phyloP scores from a whole-genome alignment of 2,329 filamentous ascomycete genomes.

The Microsporum ferrugineum region DNA sequence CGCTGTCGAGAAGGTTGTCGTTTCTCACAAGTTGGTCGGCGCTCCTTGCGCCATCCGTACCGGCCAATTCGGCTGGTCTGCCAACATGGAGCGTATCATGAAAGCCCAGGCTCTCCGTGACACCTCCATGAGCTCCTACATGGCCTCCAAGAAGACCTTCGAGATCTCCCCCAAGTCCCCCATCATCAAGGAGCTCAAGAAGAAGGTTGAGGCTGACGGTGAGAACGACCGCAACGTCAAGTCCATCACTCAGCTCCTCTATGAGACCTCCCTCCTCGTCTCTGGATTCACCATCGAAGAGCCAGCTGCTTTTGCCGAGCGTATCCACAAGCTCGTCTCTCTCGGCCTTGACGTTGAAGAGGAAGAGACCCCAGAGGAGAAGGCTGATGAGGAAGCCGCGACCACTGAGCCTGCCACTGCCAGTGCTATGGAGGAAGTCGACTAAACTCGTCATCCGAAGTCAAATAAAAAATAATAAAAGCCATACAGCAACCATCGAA shows the following conservation, averaged over 20 bases:
- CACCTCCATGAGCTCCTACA: constrained; percentile 99
- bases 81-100: constrained; percentile 99
- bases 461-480: background rate
- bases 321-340: constrained; percentile 99
- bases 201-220: constrained; percentile 94
- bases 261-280: constrained; percentile 96
- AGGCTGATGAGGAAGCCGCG: constrained; percentile 48
- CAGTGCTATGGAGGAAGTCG: constrained; percentile 99
- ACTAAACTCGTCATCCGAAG: constrained; percentile 48
- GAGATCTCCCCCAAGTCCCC: constrained; percentile 98
- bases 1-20: constrained; percentile 99
- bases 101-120: constrained; percentile 99
- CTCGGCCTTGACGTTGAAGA: constrained; percentile 96
- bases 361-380: constrained; percentile 56
- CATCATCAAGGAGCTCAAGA: constrained; percentile 98
- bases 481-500: background rate
- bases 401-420: constrained; percentile 59
- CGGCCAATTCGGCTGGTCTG: constrained; percentile 98
- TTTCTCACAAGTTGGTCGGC: constrained; percentile 91
- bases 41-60: constrained; percentile 98
- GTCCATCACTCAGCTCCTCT: constrained; percentile 95
- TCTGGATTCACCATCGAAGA: constrained; percentile 99
- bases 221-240: constrained; percentile 99
- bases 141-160: constrained; percentile 99
- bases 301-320: constrained; percentile 93